Conservation (phyloP, 129 eudicot species). For the Tagetes erecta region DNA sequence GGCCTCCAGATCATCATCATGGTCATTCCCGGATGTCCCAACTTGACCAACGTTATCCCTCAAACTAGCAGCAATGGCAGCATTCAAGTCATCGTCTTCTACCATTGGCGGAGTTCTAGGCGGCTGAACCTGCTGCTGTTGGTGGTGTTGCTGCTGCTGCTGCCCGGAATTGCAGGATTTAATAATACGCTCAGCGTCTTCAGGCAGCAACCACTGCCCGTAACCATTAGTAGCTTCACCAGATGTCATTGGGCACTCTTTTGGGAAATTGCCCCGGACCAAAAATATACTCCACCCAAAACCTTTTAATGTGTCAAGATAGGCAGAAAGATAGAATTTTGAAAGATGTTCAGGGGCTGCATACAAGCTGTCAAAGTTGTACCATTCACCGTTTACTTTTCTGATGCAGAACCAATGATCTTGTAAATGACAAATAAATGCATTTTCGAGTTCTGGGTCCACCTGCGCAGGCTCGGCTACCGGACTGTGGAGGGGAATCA, state of each 20-base stretch:
- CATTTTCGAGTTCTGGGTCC: slow-evolving; percentile 89
- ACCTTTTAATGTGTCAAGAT: slow-evolving; percentile 81
- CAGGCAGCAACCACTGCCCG: slow-evolving; percentile 90
- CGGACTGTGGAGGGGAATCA: slow-evolving; percentile 88
- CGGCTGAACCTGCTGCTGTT: slow-evolving; percentile 36
- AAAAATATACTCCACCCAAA: slow-evolving; percentile 95
- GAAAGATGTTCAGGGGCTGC: slow-evolving; percentile 97
- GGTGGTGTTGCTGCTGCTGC: slow-evolving; percentile 35
- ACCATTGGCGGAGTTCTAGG: slow-evolving; percentile 30
- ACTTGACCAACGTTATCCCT: slow-evolving; percentile 52
- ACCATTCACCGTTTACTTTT: slow-evolving; percentile 97
- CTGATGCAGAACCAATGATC: slow-evolving; percentile 99
- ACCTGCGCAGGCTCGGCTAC: slow-evolving; percentile 96
- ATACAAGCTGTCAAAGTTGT: slow-evolving; percentile 89
- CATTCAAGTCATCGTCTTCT: slow-evolving; percentile 84
- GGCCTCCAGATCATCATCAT: slow-evolving; percentile 42
- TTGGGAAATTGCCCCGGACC: slow-evolving; percentile 88
- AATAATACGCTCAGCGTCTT: slow-evolving; percentile 74
- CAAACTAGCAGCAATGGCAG: slow-evolving; percentile 95
- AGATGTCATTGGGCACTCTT: slow-evolving; percentile 79
- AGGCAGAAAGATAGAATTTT: slow-evolving; percentile 91
- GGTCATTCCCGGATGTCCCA: slow-evolving; percentile 29
- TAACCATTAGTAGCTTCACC: slow-evolving; percentile 79
- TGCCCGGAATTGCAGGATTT: slow-evolving; percentile 64
- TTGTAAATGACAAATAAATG: slow-evolving; percentile 88